Evolutionary conservation across 306 rosid genomes (phyloP).

Genomic region (Vachellia collinsii): DNA sequence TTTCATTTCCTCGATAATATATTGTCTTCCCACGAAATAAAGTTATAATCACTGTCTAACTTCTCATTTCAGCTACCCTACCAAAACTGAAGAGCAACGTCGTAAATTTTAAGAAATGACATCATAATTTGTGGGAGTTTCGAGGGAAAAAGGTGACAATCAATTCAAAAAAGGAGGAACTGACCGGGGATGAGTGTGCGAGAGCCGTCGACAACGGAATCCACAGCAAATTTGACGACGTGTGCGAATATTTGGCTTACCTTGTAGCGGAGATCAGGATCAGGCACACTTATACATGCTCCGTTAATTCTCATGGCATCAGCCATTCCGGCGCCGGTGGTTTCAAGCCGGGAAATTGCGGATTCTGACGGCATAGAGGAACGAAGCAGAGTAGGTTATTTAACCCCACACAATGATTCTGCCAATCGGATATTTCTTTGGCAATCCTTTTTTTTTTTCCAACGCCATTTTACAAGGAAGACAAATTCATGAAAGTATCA

Average conservation of each 20-base stretch:
- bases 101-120: neutral
- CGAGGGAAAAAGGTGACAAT: neutral
- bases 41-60: neutral
- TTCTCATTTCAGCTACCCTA: neutral
- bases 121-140: neutral
- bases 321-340: constrained; percentile 40
- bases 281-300: constrained; percentile 21
- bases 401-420: neutral
- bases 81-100: neutral
- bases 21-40: neutral
- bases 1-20: neutral
- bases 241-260: constrained; percentile 45
- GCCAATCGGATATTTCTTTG: too few relatives aligned
- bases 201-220: constrained; percentile 57
- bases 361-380: too few relatives aligned
- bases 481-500: too few relatives aligned
- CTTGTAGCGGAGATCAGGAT: constrained; percentile 36
- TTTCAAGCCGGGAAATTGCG: neutral
- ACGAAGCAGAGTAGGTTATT: neutral
- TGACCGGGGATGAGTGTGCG: constrained; percentile 62
- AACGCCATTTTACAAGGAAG: too few relatives aligned
- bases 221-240: constrained; percentile 68
- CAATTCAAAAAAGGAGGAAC: constrained; percentile 28
- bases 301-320: constrained; percentile 27
- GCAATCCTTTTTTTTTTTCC: too few relatives aligned